Conservation (phyloP, 352 stramenopile species). For the Phytophthora capsici region DNA sequence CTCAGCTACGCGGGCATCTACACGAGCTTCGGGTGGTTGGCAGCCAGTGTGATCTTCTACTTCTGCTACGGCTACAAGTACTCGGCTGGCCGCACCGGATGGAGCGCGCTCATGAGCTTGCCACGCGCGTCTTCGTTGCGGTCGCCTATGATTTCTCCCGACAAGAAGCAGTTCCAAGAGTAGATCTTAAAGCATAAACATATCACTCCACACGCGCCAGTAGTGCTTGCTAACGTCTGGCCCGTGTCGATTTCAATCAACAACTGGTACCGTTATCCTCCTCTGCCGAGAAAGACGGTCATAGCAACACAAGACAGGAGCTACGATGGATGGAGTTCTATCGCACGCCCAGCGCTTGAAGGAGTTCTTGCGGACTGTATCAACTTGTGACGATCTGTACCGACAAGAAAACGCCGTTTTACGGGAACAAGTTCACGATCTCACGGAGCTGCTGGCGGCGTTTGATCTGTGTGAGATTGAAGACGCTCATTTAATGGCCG, state of each 20-base stretch:
- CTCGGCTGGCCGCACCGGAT: conserved; percentile 64
- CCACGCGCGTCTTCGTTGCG: conserved; percentile 51
- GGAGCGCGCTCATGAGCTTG: conserved; percentile 62
- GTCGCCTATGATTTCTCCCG: conserved; percentile 62
- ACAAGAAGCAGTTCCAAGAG: conserved; percentile 47
- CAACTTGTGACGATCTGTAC: conserved; percentile 14
- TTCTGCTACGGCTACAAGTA: conserved; percentile 78
- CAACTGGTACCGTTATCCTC: conserved; percentile 1
- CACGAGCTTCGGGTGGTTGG: conserved; percentile 61
- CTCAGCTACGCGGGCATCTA: conserved; percentile 54
- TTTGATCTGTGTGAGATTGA: conserved; percentile 38
- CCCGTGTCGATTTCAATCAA: conserved; percentile 1
- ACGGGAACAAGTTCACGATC: conserved; percentile 33
- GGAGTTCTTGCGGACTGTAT: conserved; percentile 8
- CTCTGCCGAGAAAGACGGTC: conserved; percentile 2
- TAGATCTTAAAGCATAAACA: conserved; percentile 18
- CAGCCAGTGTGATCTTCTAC: conserved; percentile 66
- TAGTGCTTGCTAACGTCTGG: conserved; percentile 4
- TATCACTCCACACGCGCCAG: neutral
- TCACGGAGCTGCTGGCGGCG: conserved; percentile 32
- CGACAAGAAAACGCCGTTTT: conserved; percentile 23
- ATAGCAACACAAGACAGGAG: neutral
- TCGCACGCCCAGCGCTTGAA: conserved; percentile 5
- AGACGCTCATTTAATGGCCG: conserved; percentile 21
- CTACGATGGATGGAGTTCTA: neutral